phyloP scores from a whole-genome alignment of 106 monocot genomes.

The Triglochin maritima region DNA sequence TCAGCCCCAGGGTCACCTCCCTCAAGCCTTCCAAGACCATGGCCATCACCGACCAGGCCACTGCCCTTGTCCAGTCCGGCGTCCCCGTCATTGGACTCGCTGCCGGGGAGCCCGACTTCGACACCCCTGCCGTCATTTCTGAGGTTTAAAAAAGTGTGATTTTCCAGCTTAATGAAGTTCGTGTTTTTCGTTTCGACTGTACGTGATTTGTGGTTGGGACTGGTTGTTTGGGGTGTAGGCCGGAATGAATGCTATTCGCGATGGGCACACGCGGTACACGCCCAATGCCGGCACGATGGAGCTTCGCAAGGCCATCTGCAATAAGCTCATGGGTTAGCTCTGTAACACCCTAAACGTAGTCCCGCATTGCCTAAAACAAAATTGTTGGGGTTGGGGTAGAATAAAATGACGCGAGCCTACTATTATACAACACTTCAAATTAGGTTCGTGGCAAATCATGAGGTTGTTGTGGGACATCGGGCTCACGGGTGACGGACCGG shows the following conservation, averaged over 20 bases:
- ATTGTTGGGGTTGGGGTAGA: no score
- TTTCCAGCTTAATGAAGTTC: no score
- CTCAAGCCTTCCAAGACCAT: slow-evolving; percentile 93
- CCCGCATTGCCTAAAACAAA: no score
- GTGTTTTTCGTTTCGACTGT: no score
- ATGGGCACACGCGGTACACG: slow-evolving; percentile 79
- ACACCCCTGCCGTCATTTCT: slow-evolving; percentile 49
- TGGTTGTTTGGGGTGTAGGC: slow-evolving; percentile 30
- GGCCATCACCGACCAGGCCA: slow-evolving; percentile 88
- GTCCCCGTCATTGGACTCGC: slow-evolving; percentile 83
- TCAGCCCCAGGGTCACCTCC: slow-evolving; percentile 76
- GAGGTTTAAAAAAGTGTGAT: slow-evolving; percentile 31
- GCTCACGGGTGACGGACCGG: no score
- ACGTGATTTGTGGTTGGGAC: neutral
- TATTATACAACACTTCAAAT: no score
- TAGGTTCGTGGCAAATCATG: no score
- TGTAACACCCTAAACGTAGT: no score
- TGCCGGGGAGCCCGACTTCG: slow-evolving; percentile 92
- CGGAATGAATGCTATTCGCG: slow-evolving; percentile 74
- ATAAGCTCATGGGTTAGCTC: slow-evolving; percentile 56
- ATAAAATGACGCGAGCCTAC: no score
- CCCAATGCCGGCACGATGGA: slow-evolving; percentile 90
- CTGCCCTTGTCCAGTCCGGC: slow-evolving; percentile 77
- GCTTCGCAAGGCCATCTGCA: slow-evolving; percentile 75
- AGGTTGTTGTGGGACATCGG: no score